Evolutionary conservation across 2,329 filamentous ascomycete species (phyloP), one percentile per base, ranked within the genome.

Genomic region (Venturia aucupariae): DNA sequence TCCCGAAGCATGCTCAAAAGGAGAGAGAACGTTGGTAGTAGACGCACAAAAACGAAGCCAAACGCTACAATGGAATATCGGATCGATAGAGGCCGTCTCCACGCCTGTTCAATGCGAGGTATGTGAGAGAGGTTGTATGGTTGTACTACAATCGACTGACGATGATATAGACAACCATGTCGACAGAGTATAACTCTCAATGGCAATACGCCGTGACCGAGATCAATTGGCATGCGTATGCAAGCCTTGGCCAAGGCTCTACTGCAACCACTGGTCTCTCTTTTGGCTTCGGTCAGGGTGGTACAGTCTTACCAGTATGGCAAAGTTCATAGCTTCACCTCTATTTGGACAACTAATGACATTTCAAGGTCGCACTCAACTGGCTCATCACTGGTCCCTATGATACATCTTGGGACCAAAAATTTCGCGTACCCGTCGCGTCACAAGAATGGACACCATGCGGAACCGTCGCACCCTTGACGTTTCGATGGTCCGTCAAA

Each of bases 141-240:
- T 13, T 15, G 22, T 24, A 15, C 10, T 15, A 27, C 22, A 15
- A 27, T 27, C 13, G 46, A 51, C 46, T 51, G 6, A 30, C 24
- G 46, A 30, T 24, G 46, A 27, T 27, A 11, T 15, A 51, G 41
- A 60, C 38, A 7, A 60, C 59, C n/a, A 42, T 60, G n/a, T 60
- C 59, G 32, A 60, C n/a, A 22, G 59, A 44, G 5, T 60, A 60
- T 44, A 60, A 44, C 2, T 7, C 35, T 4, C 38, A 60, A 27
- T 60, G 59, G 59, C 59, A 60, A 60, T 60, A 60, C 27, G 41
- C 59, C 11, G 59, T 60, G 5, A 44, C 35, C 22, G 22, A 60
- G 35, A 42, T 60, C 35, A 42, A 60, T 13, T 60, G 59, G 59
- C n/a, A 60, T 19, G 32, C 59, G 3, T 27, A 44, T 60, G 59